These are phyloP conservation scores for Medicago lupulina DNA, from an alignment of 306 rosid species.

Conservation along the genomic window DNA sequence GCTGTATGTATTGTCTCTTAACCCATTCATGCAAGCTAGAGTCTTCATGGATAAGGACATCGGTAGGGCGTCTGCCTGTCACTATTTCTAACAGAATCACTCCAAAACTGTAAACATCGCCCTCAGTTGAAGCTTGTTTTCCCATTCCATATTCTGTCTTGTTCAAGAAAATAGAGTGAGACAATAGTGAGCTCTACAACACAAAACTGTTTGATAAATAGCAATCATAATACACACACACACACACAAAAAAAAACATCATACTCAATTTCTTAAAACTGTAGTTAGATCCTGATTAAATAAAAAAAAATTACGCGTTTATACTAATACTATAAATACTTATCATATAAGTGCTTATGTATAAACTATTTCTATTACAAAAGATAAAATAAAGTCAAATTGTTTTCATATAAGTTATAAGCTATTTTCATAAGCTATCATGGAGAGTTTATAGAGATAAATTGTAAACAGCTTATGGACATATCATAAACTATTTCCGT, in stretches of 20 bases:
- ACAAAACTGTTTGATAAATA: constrained; percentile 33
- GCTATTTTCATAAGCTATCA: neutral
- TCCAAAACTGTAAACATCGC: constrained; percentile 89
- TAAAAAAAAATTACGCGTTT: too few relatives aligned
- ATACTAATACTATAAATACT: too few relatives aligned
- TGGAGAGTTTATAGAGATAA: neutral
- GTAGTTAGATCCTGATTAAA: neutral
- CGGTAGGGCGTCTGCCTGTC: constrained; percentile 78
- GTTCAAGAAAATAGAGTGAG: constrained; percentile 21
- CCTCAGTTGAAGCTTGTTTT: constrained; percentile 68
- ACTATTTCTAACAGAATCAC: constrained; percentile 76
- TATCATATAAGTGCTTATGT: too few relatives aligned
- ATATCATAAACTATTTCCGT: neutral
- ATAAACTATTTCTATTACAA: too few relatives aligned
- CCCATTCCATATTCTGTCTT: constrained; percentile 88
- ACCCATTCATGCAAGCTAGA: constrained; percentile 85
- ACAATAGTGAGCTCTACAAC: neutral
- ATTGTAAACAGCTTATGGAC: neutral
- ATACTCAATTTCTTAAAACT: constrained; percentile 5
- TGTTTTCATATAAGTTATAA: neutral
- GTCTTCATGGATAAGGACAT: constrained; percentile 66
- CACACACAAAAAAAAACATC: neutral
- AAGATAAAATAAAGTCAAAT: neutral
- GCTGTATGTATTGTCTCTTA: constrained; percentile 66
- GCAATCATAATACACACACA: neutral